Base-by-base conservation (phyloP, 139 green algal species). In the Spirogloea muscicola region DNA sequence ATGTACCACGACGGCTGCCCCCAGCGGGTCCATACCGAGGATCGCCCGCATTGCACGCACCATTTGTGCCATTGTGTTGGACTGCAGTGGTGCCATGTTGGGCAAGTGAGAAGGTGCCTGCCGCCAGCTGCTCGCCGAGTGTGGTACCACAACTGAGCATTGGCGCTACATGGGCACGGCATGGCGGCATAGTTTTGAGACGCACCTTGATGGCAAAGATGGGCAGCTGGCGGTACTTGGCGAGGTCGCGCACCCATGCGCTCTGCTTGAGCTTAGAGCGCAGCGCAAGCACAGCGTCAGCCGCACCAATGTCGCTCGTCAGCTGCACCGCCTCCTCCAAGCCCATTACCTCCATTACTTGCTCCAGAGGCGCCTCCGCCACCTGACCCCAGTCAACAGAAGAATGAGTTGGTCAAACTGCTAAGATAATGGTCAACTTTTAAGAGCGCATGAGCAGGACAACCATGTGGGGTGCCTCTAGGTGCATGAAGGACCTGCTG, bases 131-230 rank as follows among this genome's bases (percentile, higher is more conserved):
- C n/a, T n/a, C n/a, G n/a, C n/a, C n/a, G n/a, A n/a, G n/a, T n/a
- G n/a, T n/a, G n/a, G n/a, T n/a, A n/a, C n/a, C n/a, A n/a, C n/a
- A n/a, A n/a, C n/a, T n/a, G n/a, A n/a, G n/a, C n/a, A n/a, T n/a
- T n/a, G n/a, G n/a, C n/a, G n/a, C n/a, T n/a, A n/a, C n/a, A n/a
- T n/a, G n/a, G n/a, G n/a, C n/a, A n/a, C n/a, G n/a, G n/a, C n/a
- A n/a, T n/a, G n/a, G 46, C 21, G 46, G 46, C 21, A 55, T 21
- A 31, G 46, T 55, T 55, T 21, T 21, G 21, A 55, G 43, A n/a
- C n/a, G n/a, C n/a, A 79, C 71, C 71, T 79, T 79, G 31, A 79
- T 80, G 10, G 71, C 71, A 67, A 60, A 79, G 9, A 79, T 59
- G 29, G 71, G 71, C 2, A 79, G 43, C 13, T 79, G 72, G 13